Evolutionary conservation across 176 grass and related monocot species (phyloP).

Genomic region (Paspalum vaginatum): DNA sequence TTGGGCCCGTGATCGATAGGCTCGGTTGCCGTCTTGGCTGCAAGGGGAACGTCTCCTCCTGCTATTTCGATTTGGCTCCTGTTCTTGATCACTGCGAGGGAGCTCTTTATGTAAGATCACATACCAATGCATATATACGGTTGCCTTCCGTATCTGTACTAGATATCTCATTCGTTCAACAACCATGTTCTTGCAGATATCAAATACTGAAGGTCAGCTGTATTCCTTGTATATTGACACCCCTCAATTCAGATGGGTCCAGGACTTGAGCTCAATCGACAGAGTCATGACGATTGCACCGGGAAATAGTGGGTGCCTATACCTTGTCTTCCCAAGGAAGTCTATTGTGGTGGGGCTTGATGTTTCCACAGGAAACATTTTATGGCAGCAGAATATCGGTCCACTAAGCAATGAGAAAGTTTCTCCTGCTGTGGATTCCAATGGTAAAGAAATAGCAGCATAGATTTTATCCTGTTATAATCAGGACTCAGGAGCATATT

Average conservation of each 20-base stretch:
- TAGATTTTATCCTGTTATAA: not conserved
- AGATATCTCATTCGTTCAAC: not conserved
- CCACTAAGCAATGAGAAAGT: constrained; percentile 60
- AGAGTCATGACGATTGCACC: constrained; percentile 56
- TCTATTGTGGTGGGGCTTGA: constrained; percentile 67
- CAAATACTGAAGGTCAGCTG: constrained; percentile 75
- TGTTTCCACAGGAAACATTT: constrained; percentile 74
- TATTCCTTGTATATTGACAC: constrained; percentile 75
- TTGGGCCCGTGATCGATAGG: constrained; percentile 51
- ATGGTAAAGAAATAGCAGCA: constrained; percentile 44
- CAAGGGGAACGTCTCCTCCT: constrained; percentile 47
- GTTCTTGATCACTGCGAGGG: constrained; percentile 68
- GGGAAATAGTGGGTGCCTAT: constrained; percentile 65
- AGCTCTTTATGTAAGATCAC: constrained; percentile 72
- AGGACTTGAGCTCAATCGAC: constrained; percentile 65
- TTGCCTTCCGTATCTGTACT: not conserved
- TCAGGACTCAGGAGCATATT: not conserved
- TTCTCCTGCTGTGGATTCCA: constrained; percentile 65
- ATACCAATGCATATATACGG: not conserved
- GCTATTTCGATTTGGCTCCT: constrained; percentile 80
- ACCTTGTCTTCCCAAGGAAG: constrained; percentile 58
- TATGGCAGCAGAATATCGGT: constrained; percentile 66
- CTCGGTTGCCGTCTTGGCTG: constrained; percentile 58
- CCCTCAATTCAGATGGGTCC: constrained; percentile 68
- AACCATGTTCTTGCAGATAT: constrained; percentile 50